phyloP scores from a whole-genome alignment of 495 filamentous ascomycete genomes.

The Daldinia concentrica region DNA sequence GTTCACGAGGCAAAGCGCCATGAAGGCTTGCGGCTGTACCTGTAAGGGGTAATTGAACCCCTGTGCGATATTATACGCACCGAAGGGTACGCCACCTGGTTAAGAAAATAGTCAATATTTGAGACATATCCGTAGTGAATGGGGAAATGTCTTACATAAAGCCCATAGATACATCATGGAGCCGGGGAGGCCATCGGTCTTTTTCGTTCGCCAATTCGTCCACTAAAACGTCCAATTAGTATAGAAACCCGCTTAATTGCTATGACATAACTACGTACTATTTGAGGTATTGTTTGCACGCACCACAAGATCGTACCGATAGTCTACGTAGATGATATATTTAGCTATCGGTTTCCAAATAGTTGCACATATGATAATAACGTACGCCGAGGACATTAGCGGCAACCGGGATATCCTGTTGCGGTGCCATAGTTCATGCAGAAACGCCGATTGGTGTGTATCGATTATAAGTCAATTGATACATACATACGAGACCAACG shows the following conservation, averaged over 20 bases:
- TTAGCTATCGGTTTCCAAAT: neutral
- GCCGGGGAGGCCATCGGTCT: slow-evolving; percentile 75
- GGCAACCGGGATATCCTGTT: slow-evolving; percentile 55
- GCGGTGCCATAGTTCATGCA: slow-evolving; percentile 51
- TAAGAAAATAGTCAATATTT: slow-evolving; percentile 2
- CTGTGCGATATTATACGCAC: slow-evolving; percentile 58
- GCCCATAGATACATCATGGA: slow-evolving; percentile 82
- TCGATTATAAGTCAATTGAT: neutral
- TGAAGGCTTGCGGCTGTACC: slow-evolving; percentile 77
- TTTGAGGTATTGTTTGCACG: slow-evolving; percentile 53
- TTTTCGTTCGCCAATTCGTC: slow-evolving; percentile 75
- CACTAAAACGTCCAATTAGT: slow-evolving; percentile 50
- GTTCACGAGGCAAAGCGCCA: slow-evolving; percentile 67
- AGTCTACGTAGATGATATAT: slow-evolving; percentile 24
- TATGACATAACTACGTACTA: slow-evolving; percentile 23
- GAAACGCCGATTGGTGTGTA: neutral
- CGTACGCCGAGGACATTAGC: slow-evolving; percentile 62
- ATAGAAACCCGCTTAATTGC: neutral
- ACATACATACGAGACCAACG: neutral
- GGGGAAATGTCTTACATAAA: slow-evolving; percentile 57
- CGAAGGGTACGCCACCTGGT: slow-evolving; percentile 58
- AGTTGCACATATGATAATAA: neutral
- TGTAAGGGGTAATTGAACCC: slow-evolving; percentile 80
- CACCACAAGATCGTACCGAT: slow-evolving; percentile 55
- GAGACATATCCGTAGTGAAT: neutral